Conservation (phyloP, 73 alveolate genomes). For the Effrenium voratum region DNA sequence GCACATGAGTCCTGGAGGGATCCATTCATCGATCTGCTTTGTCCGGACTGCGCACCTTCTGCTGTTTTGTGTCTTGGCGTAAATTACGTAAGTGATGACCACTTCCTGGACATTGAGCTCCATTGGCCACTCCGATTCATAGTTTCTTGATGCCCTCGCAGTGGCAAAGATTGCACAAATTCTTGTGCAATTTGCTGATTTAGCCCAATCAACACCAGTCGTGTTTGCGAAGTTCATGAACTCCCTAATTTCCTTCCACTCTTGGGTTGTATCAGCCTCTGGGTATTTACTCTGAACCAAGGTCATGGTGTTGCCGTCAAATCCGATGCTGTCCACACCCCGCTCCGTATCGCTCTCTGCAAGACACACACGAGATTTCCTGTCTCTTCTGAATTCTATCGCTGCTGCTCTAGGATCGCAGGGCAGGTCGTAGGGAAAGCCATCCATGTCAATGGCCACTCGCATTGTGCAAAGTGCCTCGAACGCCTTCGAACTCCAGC, state of each 20-base stretch:
- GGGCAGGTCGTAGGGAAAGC: not conserved
- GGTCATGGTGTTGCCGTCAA: not conserved
- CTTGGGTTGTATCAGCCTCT: not conserved
- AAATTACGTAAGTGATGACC: not conserved
- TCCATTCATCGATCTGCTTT: not conserved
- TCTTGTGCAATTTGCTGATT: not conserved
- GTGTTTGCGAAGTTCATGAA: not conserved
- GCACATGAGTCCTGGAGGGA: no score
- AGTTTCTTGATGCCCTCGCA: not conserved
- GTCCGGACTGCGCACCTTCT: not conserved
- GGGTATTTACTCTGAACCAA: not conserved
- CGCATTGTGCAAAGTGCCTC: not conserved
- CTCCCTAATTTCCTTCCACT: not conserved
- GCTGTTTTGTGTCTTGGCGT: not conserved
- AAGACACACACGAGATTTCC: not conserved
- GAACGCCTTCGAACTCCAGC: not conserved
- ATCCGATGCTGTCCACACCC: not conserved
- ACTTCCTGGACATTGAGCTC: not conserved
- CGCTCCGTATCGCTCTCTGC: not conserved
- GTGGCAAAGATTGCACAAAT: conserved; percentile 19
- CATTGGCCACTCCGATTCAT: not conserved
- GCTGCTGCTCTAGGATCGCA: not conserved
- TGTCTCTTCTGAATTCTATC: not conserved
- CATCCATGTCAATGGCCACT: not conserved
- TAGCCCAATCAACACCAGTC: not conserved